A percentile compares a stretch with the other conserved stretches of the same genome.
phyloP scores from a whole-genome alignment of 2,329 filamentous ascomycete genomes.

The Fonsecaea pedrosoi region DNA sequence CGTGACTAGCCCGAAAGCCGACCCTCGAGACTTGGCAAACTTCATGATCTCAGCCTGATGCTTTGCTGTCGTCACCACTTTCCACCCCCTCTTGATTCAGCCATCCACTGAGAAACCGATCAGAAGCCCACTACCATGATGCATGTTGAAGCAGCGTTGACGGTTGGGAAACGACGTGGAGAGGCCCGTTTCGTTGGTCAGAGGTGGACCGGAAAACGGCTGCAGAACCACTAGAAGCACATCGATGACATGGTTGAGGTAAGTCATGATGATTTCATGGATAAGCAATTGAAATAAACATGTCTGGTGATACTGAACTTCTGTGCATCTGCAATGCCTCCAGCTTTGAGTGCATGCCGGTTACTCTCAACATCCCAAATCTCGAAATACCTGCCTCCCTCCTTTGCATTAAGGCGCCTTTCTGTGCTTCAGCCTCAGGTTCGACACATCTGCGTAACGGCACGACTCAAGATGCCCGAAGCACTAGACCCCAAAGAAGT shows the following conservation, averaged over 20 bases:
- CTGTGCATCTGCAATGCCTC: background rate
- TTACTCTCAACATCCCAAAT: background rate
- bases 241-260: too few species aligned
- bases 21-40: background rate
- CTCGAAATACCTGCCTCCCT: background rate
- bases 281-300: background rate
- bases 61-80: slow-evolving; percentile 18
- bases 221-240: background rate
- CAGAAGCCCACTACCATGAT: background rate
- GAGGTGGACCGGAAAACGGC: background rate
- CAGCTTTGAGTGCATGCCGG: background rate
- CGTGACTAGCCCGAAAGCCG: background rate
- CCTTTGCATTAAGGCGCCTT: background rate
- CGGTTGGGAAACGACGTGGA: background rate
- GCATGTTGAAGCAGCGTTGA: background rate
- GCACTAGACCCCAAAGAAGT: slow-evolving; percentile 45
- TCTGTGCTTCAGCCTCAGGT: background rate
- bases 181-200: background rate
- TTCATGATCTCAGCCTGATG: background rate
- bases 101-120: slow-evolving; percentile 10
- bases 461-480: slow-evolving; percentile 50
- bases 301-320: background rate
- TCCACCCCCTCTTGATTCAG: background rate
- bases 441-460: slow-evolving; percentile 8
- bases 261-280: slow-evolving; percentile 16